A percentile compares a stretch with the other conserved stretches of the same genome.
Evolutionary conservation across 148 eudicot species (phyloP).

Genomic region (Arbutus unedo): DNA sequence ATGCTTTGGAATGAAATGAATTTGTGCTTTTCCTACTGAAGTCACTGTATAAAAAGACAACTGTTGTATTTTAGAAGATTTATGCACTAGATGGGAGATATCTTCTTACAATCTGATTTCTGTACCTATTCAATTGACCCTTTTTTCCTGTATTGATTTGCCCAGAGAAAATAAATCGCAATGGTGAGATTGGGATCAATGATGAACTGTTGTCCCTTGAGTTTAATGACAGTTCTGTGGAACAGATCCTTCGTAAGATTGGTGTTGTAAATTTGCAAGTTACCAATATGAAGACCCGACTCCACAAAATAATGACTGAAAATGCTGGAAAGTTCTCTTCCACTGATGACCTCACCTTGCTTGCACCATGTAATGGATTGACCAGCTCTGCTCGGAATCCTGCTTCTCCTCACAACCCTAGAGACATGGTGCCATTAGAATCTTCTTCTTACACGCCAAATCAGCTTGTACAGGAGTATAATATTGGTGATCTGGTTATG

Average conservation of each 20-base stretch:
- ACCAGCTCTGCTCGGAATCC: constrained; percentile 31
- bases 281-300: constrained; percentile 41
- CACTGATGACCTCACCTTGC: constrained; percentile 25
- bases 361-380: constrained; percentile 27
- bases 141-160: constrained; percentile 15
- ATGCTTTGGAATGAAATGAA: not conserved
- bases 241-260: constrained; percentile 52
- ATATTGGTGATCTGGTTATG: constrained; percentile 26
- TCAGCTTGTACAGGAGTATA: constrained; percentile 27
- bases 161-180: constrained; percentile 26
- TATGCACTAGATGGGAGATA: not conserved
- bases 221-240: constrained; percentile 43
- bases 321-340: constrained; percentile 39
- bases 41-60: not conserved
- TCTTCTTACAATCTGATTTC: not conserved
- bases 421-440: constrained; percentile 20
- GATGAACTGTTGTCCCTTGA: constrained; percentile 41
- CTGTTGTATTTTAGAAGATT: not conserved
- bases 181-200: constrained; percentile 25
- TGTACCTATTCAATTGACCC: not conserved
- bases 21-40: constrained; percentile 15
- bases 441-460: constrained; percentile 32
- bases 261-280: constrained; percentile 40
- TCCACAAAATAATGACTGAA: constrained; percentile 47
- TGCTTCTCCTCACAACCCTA: constrained; percentile 25